Base-by-base conservation (phyloP, 306 rosid genomes). In the Sicyos baderoa region DNA sequence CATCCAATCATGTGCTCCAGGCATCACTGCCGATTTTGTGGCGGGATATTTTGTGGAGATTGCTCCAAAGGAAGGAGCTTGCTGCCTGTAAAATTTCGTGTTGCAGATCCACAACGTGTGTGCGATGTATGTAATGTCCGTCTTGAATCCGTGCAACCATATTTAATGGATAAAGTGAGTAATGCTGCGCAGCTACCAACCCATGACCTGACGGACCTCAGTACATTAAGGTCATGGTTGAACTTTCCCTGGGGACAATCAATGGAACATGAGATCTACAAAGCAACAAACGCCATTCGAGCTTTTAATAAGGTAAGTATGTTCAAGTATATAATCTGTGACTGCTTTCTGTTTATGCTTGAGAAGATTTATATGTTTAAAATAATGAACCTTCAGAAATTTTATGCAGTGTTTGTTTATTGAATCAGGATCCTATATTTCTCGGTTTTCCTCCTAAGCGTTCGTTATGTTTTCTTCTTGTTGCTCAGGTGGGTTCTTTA, bases 1-100 rank as follows among this genome's bases (percentile, higher is more conserved):
- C 97, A 90, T 82, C 97, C 99, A 1, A 88, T 94, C 82, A 86
- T 90, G 89, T 86, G 97, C 68, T 84, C 91, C 35, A 76, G 99
- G 74, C 99, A 94, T 84, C 99, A 94, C 75, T 94, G 99, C 63
- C 88, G 99, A 71, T 94, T 90, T 77, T 93, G 99, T 74, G 97
- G 99, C 62, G 99, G 97, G 70, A 86, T 94, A 75, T 94, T 94
- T 79, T 94, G 99, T 65, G 87, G 99, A 23, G 96, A 81, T 16
- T 93, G 99, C 76, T 84, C 97, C 16, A 89, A 78, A 78, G 99
- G 97, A 54, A 76, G 96, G 80, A 88, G 99, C 75, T 80, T 94
- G 80, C 53, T 94, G 85, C 99, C 99, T 1, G 77, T 60, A 52
- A 90, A 90, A 57, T 94, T 90, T 37, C 82, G 90, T 55, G 88